Evolutionary conservation across 2,329 filamentous ascomycete species (phyloP).

Genomic region (Nannizzia gypsea): DNA sequence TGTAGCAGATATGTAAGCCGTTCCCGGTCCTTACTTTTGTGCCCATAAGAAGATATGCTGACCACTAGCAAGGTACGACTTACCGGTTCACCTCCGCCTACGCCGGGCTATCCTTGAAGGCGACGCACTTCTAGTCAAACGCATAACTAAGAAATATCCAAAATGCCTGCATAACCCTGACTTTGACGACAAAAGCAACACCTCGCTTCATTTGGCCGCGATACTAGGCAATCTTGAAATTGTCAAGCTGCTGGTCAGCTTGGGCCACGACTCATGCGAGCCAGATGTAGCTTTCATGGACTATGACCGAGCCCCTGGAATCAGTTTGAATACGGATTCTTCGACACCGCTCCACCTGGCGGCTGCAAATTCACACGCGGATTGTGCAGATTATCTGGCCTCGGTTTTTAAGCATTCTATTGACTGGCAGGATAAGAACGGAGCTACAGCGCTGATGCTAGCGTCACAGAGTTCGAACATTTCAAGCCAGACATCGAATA

Average conservation of each 20-base stretch:
- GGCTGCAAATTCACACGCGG: conserved; percentile 55
- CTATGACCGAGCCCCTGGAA: conserved; percentile 33
- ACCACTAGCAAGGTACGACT: conserved; percentile 15
- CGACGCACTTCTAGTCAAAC: conserved; percentile 59
- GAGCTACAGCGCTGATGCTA: conserved; percentile 42
- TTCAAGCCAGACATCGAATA: conserved; percentile 13
- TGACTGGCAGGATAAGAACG: conserved; percentile 52
- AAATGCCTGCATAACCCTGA: conserved; percentile 67
- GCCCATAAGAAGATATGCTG: not conserved
- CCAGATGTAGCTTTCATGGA: conserved; percentile 18
- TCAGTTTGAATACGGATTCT: conserved; percentile 65
- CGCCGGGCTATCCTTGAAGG: conserved; percentile 70
- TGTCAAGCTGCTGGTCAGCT: conserved; percentile 56
- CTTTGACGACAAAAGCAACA: conserved; percentile 63
- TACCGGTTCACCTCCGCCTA: conserved; percentile 53
- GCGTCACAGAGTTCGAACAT: conserved; percentile 24
- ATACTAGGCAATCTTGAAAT: conserved; percentile 59
- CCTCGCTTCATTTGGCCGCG: conserved; percentile 69
- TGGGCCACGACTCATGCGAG: conserved; percentile 57
- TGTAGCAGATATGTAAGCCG: conserved; percentile 10
- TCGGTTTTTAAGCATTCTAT: conserved; percentile 52
- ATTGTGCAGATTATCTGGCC: conserved; percentile 61
- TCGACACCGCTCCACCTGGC: conserved; percentile 77
- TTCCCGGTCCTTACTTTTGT: not conserved
- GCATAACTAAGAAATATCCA: conserved; percentile 64